phyloP scores from a whole-genome alignment of 2,329 filamentous ascomycete species.

The Colletotrichum tabaci region DNA sequence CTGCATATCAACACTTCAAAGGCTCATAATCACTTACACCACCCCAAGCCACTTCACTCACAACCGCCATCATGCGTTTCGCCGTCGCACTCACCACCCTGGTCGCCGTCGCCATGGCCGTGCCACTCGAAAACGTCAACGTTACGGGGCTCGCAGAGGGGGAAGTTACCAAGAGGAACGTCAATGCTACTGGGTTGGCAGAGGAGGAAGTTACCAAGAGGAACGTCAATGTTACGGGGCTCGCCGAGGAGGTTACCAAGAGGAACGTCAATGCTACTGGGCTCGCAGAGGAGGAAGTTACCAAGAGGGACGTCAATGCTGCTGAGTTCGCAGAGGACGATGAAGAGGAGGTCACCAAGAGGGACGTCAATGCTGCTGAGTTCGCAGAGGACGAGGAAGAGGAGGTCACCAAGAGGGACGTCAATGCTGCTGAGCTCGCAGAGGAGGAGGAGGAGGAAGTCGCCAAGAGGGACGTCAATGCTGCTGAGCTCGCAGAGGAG shows the following conservation, averaged over 20 bases:
- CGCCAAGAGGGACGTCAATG: background rate
- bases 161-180: no score
- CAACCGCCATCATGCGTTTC: slow-evolving; percentile 35
- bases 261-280: background rate
- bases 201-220: background rate
- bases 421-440: background rate
- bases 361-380: background rate
- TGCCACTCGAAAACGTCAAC: slow-evolving; percentile 19
- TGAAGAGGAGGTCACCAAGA: no score
- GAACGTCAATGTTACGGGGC: no score
- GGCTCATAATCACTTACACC: background rate
- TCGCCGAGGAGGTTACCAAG: no score
- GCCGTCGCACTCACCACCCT: slow-evolving; percentile 32
- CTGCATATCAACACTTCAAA: background rate
- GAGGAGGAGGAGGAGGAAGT: slow-evolving; percentile 8
- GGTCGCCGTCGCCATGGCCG: slow-evolving; percentile 34
- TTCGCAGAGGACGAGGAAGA: slow-evolving; percentile 12
- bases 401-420: slow-evolving; percentile 3
- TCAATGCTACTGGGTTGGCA: background rate
- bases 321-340: background rate
- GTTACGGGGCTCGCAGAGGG: background rate
- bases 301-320: no score
- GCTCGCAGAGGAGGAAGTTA: background rate
- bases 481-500: background rate
- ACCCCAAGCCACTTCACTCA: background rate